These are phyloP conservation scores for Suillus ampliporus DNA, from an alignment of 768 basidiomycete species.

Conservation along the genomic window DNA sequence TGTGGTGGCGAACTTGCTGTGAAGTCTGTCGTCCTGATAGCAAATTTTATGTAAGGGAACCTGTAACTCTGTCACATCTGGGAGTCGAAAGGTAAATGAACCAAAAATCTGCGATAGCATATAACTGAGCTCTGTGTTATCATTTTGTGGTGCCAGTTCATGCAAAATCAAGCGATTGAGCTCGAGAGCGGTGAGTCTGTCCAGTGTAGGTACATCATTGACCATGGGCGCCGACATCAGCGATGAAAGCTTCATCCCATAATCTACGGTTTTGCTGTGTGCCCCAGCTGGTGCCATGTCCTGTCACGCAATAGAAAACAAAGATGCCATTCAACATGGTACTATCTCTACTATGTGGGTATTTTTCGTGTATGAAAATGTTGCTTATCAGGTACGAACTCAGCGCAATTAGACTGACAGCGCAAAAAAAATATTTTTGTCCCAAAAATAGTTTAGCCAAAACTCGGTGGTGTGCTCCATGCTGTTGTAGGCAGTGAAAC, in stretches of 20 bases:
- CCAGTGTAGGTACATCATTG: neutral
- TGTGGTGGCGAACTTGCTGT: neutral
- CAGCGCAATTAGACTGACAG: neutral
- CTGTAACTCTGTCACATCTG: neutral
- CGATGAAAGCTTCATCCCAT: neutral
- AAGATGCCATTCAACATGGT: neutral
- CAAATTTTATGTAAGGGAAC: neutral
- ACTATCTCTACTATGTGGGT: too few relatives aligned
- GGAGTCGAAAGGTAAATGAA: neutral
- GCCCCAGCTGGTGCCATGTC: too few relatives aligned
- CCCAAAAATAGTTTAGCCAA: slow-evolving; percentile 40
- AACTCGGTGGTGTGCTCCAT: slow-evolving; percentile 26
- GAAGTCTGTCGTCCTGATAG: neutral
- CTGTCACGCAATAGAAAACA: too few relatives aligned
- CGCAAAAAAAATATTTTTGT: slow-evolving; percentile 31
- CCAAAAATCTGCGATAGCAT: neutral
- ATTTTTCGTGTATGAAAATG: too few relatives aligned
- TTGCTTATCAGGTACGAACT: neutral
- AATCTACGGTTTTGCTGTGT: neutral
- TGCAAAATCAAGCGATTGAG: neutral
- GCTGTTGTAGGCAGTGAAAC: slow-evolving; percentile 30
- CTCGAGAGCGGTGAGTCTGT: neutral
- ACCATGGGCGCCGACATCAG: neutral
- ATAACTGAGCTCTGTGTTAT: neutral
- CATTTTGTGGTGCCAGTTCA: too few relatives aligned